These are phyloP conservation scores for Penicillium sp. DNA, from an alignment of 2,329 filamentous ascomycete species.

Conservation along the genomic window DNA sequence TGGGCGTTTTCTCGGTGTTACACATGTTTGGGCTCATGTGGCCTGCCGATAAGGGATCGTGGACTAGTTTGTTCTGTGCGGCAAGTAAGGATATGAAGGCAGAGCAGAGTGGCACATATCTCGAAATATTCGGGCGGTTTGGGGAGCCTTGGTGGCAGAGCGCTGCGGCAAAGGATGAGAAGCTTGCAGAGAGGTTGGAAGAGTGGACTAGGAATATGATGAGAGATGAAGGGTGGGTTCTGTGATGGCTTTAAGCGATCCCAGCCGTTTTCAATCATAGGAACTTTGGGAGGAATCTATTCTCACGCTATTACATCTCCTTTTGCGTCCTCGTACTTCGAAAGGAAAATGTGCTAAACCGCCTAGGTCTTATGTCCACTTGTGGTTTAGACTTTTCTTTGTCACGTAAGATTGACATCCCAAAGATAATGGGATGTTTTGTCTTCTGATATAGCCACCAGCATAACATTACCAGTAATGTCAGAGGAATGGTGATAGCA, in stretches of 20 bases:
- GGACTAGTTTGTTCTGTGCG: slow-evolving; percentile 38
- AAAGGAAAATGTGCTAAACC: background rate
- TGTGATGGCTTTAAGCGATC: background rate
- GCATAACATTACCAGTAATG: slow-evolving; percentile 10
- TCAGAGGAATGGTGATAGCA: slow-evolving; percentile 14
- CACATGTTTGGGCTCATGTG: slow-evolving; percentile 14
- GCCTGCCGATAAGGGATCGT: slow-evolving; percentile 37
- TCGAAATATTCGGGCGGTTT: slow-evolving; percentile 26
- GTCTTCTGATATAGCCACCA: slow-evolving; percentile 17
- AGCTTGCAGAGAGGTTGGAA: slow-evolving; percentile 36
- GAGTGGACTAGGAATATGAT: slow-evolving; percentile 35
- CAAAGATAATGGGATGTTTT: background rate
- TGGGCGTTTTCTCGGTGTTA: background rate
- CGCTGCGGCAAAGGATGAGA: slow-evolving; percentile 31
- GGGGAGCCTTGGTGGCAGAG: slow-evolving; percentile 37
- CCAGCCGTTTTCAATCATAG: background rate
- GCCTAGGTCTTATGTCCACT: background rate
- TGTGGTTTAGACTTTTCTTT: background rate
- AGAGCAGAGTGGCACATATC: slow-evolving; percentile 40
- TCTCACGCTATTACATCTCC: background rate
- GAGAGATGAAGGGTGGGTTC: slow-evolving; percentile 10
- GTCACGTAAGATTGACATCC: background rate
- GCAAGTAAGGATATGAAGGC: slow-evolving; percentile 39
- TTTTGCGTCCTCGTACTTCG: background rate
- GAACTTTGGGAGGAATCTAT: too few species aligned